Base-by-base conservation (phyloP, 495 filamentous ascomycete genomes). In the Aspergillus nidulans region DNA sequence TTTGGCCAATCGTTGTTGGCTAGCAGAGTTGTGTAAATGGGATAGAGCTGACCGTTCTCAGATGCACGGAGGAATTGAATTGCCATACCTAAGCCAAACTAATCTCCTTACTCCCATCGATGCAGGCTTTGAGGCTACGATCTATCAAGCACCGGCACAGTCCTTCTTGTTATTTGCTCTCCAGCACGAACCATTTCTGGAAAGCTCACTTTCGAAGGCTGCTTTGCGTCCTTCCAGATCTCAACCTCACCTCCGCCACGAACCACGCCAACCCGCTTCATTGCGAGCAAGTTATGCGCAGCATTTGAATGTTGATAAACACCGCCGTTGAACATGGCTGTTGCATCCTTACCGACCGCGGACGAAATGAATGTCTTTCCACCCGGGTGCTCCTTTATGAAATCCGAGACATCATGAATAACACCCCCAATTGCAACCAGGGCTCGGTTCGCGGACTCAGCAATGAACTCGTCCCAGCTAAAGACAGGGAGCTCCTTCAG, bases 281-380 rank as follows among this genome's bases (percentile, higher is more conserved):
- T 94, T 12, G 87, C 88, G 46, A 96, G 81, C 32, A 95, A 76
- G 72, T 96, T 95, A 79, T 95, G 90, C 42, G 91, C 91, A 47
- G 88, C 91, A 69, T 95, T 95, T 56, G 85, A 89, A 78, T 96
- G 91, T 62, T 85, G 82, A 73, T 96, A 96, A 40, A 96, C 87
- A 68, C 91, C 91, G 56, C 91, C 91, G 75, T 96, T 95, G 81
- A 96, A 96, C 72, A 92, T 90, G 55, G 90, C 90, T 5, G 91
- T 95, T 32, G 91, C 90, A 65, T 96, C 91, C 76, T 95, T 95
- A 68, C 90, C 91, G 32, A 95, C 81, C 28, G 83, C 88, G 10
- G 85, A 86, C 28, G 71, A 80, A 76, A 96, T 94, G 66, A 94
- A 81, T 28, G 87, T 84, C 75, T 88, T 89, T 64, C 91, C 91